Conservation (phyloP, 345 rosid species). For the Orychophragmus violaceus region DNA sequence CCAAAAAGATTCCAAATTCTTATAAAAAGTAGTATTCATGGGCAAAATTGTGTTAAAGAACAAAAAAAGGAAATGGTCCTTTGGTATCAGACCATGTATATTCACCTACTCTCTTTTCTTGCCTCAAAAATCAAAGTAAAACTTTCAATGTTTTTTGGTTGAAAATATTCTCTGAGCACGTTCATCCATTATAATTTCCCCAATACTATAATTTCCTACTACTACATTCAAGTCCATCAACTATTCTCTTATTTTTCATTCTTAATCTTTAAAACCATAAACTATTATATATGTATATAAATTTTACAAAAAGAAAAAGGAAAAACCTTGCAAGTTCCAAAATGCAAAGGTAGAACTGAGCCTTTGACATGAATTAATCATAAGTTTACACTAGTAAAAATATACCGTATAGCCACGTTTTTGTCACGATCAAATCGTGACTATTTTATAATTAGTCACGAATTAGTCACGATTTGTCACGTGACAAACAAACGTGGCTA, state of each 20-base stretch:
- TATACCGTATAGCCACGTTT: too few species aligned
- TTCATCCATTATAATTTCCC: background rate
- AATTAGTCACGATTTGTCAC: too few species aligned
- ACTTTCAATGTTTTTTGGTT: background rate
- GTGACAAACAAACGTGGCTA: too few species aligned
- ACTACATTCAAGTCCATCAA: background rate
- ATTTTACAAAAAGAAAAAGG: too few species aligned
- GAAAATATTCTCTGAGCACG: background rate
- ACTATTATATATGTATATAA: too few species aligned
- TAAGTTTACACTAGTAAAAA: too few species aligned
- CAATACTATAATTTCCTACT: background rate
- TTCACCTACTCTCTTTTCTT: slow-evolving; percentile 18
- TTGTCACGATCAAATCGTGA: too few species aligned
- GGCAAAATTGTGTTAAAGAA: slow-evolving; percentile 1
- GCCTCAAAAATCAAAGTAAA: background rate
- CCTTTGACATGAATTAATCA: background rate
- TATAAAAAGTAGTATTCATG: slow-evolving; percentile 8
- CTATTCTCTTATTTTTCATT: background rate
- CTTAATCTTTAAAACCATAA: background rate
- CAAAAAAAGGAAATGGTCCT: slow-evolving; percentile 20
- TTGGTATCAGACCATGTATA: slow-evolving; percentile 28
- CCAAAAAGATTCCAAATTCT: slow-evolving; percentile 11
- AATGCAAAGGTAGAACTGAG: too few species aligned
- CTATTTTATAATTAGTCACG: too few species aligned
- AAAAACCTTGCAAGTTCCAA: too few species aligned